These are phyloP conservation scores for Cymbopogon flexuosus DNA, from an alignment of 202 grass and related monocot genomes.

Conservation along the genomic window DNA sequence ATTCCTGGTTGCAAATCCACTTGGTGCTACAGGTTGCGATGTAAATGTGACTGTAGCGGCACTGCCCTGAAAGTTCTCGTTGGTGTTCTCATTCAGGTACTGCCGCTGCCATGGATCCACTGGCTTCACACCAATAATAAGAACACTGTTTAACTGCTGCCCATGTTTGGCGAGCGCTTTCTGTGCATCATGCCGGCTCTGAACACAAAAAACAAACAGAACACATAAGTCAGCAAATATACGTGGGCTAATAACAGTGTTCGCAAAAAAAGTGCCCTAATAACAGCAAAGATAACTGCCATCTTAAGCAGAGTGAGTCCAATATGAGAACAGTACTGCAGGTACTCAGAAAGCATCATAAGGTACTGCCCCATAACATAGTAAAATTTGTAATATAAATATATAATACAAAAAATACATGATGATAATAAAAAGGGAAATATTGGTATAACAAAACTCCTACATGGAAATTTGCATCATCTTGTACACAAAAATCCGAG, in stretches of 20 bases:
- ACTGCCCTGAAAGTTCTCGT: conserved; percentile 36
- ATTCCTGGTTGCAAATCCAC: conserved; percentile 31
- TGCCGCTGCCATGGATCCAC: conserved; percentile 62
- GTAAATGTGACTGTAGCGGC: conserved; percentile 32
- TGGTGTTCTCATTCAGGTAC: conserved; percentile 60
- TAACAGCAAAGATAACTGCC: neutral
- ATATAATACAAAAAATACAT: neutral
- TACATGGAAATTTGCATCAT: neutral
- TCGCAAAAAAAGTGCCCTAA: too few relatives aligned
- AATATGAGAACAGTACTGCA: conserved; percentile 6
- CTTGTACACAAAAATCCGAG: neutral
- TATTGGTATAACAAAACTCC: neutral
- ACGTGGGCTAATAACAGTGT: neutral
- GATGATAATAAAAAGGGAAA: neutral
- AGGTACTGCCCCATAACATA: neutral
- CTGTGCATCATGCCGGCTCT: conserved; percentile 76
- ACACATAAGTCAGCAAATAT: conserved; percentile 11
- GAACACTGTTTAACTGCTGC: conserved; percentile 70
- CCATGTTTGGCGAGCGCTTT: conserved; percentile 77
- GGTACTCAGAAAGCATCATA: conserved; percentile 1
- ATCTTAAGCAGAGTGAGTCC: conserved; percentile 1
- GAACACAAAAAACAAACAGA: neutral
- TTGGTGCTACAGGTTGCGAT: conserved; percentile 27
- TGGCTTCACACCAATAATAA: conserved; percentile 89
- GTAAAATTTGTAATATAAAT: neutral